Conservation (phyloP, 2,329 filamentous ascomycete genomes). For the Xylaria sp. region DNA sequence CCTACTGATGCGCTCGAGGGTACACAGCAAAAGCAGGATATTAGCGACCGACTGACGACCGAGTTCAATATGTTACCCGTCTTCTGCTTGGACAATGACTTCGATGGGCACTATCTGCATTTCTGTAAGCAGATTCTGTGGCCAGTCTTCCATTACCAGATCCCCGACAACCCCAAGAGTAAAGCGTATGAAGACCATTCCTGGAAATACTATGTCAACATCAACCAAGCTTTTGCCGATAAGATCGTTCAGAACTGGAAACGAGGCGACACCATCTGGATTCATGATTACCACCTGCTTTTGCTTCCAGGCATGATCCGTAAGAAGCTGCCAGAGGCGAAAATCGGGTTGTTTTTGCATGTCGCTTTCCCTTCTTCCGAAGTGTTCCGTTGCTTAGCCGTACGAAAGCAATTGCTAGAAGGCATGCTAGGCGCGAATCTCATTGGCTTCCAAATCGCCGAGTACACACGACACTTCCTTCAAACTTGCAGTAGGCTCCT, state of each 20-base stretch:
- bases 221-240: slow-evolving; percentile 94
- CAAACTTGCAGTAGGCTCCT: slow-evolving; percentile 94
- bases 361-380: slow-evolving; percentile 96
- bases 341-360: slow-evolving; percentile 96
- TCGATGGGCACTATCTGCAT: slow-evolving; percentile 93
- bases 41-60: slow-evolving; percentile 81
- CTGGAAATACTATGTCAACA: slow-evolving; percentile 91
- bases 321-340: slow-evolving; percentile 88
- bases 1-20: slow-evolving; percentile 86
- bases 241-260: slow-evolving; percentile 93
- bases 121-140: slow-evolving; percentile 98
- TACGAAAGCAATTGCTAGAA: slow-evolving; percentile 86
- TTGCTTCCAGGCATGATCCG: slow-evolving; percentile 91
- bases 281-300: slow-evolving; percentile 95
- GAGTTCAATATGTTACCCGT: slow-evolving; percentile 87
- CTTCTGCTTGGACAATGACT: slow-evolving; percentile 89
- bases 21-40: slow-evolving; percentile 80
- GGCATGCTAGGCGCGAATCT: slow-evolving; percentile 94
- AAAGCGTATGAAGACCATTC: slow-evolving; percentile 98
- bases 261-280: slow-evolving; percentile 90
- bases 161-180: slow-evolving; percentile 97
- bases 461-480: slow-evolving; percentile 93
- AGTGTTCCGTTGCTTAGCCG: slow-evolving; percentile 90
- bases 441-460: slow-evolving; percentile 91
- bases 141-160: slow-evolving; percentile 98